These are phyloP conservation scores for Pseudofabraea citricarpa DNA, from an alignment of 2,329 filamentous ascomycete species.

Conservation along the genomic window DNA sequence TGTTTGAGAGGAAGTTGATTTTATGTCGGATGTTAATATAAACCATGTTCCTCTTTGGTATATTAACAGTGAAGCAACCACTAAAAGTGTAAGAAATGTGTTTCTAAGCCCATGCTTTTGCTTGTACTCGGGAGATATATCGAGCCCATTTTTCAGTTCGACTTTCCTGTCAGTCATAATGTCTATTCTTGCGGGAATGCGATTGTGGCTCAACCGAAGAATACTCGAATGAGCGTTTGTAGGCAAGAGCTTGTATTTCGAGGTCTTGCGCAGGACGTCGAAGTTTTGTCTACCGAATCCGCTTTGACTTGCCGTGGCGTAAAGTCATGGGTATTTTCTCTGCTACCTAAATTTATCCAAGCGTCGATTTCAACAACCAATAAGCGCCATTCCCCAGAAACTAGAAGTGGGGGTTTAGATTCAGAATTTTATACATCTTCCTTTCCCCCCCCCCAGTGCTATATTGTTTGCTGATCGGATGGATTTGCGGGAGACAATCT, in stretches of 20 bases:
- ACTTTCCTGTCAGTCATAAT: too few relatives aligned
- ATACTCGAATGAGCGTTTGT: too few relatives aligned
- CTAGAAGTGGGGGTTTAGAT: not conserved
- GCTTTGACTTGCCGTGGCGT: not conserved
- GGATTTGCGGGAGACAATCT: too few relatives aligned
- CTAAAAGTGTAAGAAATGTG: not conserved
- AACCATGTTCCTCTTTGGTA: not conserved
- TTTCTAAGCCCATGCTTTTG: not conserved
- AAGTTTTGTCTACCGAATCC: not conserved
- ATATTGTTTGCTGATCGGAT: too few relatives aligned
- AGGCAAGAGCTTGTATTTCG: not conserved
- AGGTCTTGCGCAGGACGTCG: not conserved
- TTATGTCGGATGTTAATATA: not conserved
- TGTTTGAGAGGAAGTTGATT: not conserved
- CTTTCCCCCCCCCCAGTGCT: too few relatives aligned
- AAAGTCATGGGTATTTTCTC: not conserved
- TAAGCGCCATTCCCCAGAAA: too few relatives aligned
- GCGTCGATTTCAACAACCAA: too few relatives aligned
- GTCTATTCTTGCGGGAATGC: too few relatives aligned
- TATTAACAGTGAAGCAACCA: not conserved
- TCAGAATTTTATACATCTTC: not conserved
- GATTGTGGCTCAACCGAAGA: too few relatives aligned
- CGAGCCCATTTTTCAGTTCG: too few relatives aligned
- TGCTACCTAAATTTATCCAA: not conserved
- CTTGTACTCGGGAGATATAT: too few relatives aligned